These are phyloP conservation scores for Fusarium newnesense DNA, from an alignment of 2,329 filamentous ascomycete genomes.

Conservation along the genomic window DNA sequence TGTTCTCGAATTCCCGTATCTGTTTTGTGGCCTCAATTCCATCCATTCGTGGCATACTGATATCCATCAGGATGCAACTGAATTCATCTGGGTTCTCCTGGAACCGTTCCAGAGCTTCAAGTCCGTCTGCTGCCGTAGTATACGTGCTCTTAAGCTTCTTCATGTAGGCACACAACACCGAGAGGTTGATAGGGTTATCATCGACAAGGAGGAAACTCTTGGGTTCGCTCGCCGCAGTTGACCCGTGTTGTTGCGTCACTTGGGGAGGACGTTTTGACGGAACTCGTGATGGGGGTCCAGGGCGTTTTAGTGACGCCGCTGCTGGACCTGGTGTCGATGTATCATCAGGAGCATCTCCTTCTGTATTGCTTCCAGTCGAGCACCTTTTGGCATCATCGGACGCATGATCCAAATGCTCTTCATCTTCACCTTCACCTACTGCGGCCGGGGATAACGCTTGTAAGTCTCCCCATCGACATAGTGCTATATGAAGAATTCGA, in stretches of 20 bases:
- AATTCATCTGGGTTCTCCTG: conserved; percentile 37
- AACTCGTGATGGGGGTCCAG: neutral
- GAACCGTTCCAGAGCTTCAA: conserved; percentile 48
- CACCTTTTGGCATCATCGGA: neutral
- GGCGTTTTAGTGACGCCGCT: neutral
- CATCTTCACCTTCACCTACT: neutral
- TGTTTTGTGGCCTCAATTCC: conserved; percentile 59
- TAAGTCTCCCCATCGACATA: conserved; percentile 43
- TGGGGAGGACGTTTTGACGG: neutral
- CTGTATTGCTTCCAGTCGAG: neutral
- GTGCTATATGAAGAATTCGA: conserved; percentile 45
- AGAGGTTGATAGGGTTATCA: conserved; percentile 38
- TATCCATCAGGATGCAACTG: conserved; percentile 56
- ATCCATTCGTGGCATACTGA: conserved; percentile 68
- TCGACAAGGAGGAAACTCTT: conserved; percentile 36
- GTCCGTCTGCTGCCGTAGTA: conserved; percentile 47
- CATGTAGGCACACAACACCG: conserved; percentile 44
- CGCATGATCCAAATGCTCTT: neutral
- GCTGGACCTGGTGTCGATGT: neutral
- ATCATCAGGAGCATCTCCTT: neutral
- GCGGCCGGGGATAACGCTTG: conserved; percentile 15
- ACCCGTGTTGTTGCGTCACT: neutral
- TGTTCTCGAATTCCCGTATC: conserved; percentile 60
- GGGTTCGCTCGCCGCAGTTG: neutral
- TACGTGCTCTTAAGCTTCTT: conserved; percentile 47